phyloP scores from a whole-genome alignment of 2,329 filamentous ascomycete genomes.

The Aspergillus sp. region DNA sequence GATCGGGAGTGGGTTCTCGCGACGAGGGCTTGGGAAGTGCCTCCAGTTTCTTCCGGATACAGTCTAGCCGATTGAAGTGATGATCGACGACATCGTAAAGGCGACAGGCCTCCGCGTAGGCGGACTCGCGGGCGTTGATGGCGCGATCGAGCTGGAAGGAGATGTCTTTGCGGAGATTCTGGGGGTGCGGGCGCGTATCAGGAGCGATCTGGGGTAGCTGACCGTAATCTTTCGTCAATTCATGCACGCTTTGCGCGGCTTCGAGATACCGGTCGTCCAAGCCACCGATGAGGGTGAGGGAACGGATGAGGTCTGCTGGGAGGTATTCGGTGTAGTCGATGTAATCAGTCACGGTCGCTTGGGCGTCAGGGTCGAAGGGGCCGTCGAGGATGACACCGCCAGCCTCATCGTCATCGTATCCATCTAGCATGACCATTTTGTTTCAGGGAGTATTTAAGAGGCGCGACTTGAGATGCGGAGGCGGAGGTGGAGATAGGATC shows the following conservation, averaged over 20 bases:
- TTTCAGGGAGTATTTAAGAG: background rate
- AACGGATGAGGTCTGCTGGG: slow-evolving; percentile 57
- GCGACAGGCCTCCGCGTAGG: slow-evolving; percentile 51
- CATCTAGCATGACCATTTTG: slow-evolving; percentile 25
- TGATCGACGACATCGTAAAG: slow-evolving; percentile 53
- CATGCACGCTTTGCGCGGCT: slow-evolving; percentile 35
- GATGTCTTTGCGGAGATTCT: slow-evolving; percentile 49
- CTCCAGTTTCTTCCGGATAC: slow-evolving; percentile 56
- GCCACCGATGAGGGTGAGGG: slow-evolving; percentile 53
- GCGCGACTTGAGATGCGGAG: slow-evolving; percentile 7
- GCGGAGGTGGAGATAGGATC: slow-evolving; percentile 6
- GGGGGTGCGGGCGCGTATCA: slow-evolving; percentile 46
- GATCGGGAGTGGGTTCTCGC: slow-evolving; percentile 52
- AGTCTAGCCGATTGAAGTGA: slow-evolving; percentile 51
- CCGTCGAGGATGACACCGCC: slow-evolving; percentile 41
- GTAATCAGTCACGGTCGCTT: slow-evolving; percentile 61
- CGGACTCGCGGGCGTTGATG: slow-evolving; percentile 49
- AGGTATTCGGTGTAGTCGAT: slow-evolving; percentile 65
- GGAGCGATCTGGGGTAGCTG: slow-evolving; percentile 46
- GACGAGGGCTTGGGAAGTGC: slow-evolving; percentile 55
- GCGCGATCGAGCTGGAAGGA: slow-evolving; percentile 50
- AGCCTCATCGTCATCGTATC: slow-evolving; percentile 36
- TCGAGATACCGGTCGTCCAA: slow-evolving; percentile 41
- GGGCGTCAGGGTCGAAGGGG: slow-evolving; percentile 56
- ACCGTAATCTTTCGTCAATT: slow-evolving; percentile 38